phyloP scores from a whole-genome alignment of 73 alveolate genomes.

The Symbiodinium pilosum region DNA sequence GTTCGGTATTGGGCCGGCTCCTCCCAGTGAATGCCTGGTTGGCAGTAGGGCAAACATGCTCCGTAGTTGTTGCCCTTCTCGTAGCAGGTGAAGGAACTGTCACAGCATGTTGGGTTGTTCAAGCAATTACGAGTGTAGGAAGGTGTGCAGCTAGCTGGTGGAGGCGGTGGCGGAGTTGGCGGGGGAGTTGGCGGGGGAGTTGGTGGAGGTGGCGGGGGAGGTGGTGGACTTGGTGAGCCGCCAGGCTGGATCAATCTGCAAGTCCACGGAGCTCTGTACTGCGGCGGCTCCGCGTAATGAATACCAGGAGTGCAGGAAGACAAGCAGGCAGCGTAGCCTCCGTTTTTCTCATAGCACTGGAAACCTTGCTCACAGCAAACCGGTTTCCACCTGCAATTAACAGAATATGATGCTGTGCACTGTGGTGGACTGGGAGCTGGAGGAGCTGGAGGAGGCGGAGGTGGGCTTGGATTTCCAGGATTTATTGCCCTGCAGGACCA shows the following conservation, averaged over 20 bases:
- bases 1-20: slow-evolving; percentile 65
- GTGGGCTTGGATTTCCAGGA: not conserved
- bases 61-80: slow-evolving; percentile 57
- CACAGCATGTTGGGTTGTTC: slow-evolving; percentile 56
- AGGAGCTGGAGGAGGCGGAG: slow-evolving; percentile 27
- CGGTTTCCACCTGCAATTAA: slow-evolving; percentile 63
- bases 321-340: slow-evolving; percentile 69
- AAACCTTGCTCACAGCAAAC: slow-evolving; percentile 30
- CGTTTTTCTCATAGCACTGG: slow-evolving; percentile 67
- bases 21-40: slow-evolving; percentile 72
- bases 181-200: not conserved
- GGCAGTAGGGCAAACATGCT: slow-evolving; percentile 34
- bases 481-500: slow-evolving; percentile 43
- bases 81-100: slow-evolving; percentile 39
- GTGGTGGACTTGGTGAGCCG: slow-evolving; percentile 32
- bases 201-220: slow-evolving; percentile 46
- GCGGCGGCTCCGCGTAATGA: slow-evolving; percentile 54
- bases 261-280: slow-evolving; percentile 45
- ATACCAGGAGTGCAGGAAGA: slow-evolving; percentile 54
- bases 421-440: slow-evolving; percentile 13
- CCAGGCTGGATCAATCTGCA: slow-evolving; percentile 34
- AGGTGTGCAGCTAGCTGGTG: slow-evolving; percentile 21
- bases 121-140: slow-evolving; percentile 48
- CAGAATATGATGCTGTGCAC: slow-evolving; percentile 34
- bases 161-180: slow-evolving; percentile 21